These are phyloP conservation scores for Rhizopogon rudus DNA, from an alignment of 768 basidiomycete species.

Conservation along the genomic window DNA sequence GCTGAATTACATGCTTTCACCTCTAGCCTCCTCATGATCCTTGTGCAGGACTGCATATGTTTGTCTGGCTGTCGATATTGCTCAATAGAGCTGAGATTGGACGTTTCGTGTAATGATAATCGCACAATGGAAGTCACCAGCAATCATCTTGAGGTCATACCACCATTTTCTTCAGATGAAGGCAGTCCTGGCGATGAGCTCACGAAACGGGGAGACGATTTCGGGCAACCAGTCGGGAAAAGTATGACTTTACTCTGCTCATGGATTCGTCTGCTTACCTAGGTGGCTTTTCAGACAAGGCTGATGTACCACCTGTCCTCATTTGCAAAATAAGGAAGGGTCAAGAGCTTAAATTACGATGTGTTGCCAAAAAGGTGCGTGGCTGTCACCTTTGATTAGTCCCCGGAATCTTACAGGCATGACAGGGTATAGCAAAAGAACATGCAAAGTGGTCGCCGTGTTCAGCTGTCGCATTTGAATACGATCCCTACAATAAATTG, in stretches of 20 bases:
- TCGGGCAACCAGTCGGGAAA: slow-evolving; percentile 85
- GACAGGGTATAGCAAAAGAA: slow-evolving; percentile 95
- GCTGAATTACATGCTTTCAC: slow-evolving; percentile 18
- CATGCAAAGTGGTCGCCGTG: slow-evolving; percentile 99
- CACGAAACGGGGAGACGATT: slow-evolving; percentile 64
- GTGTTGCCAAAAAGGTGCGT: slow-evolving; percentile 90
- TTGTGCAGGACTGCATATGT: slow-evolving; percentile 84
- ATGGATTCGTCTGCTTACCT: slow-evolving; percentile 2
- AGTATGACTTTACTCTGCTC: slow-evolving; percentile 37
- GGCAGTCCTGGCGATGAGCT: slow-evolving; percentile 61
- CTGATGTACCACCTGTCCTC: slow-evolving; percentile 61
- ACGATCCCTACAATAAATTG: slow-evolving; percentile 96
- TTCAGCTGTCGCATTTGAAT: slow-evolving; percentile 93
- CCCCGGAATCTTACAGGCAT: not conserved
- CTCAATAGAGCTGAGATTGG: slow-evolving; percentile 76
- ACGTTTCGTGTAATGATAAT: slow-evolving; percentile 68
- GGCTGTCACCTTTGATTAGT: not conserved
- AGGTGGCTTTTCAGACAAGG: slow-evolving; percentile 45
- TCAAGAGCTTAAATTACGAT: slow-evolving; percentile 81
- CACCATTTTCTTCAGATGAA: slow-evolving; percentile 32
- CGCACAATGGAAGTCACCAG: slow-evolving; percentile 85
- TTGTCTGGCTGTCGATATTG: slow-evolving; percentile 80
- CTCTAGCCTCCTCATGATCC: not conserved
- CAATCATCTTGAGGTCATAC: slow-evolving; percentile 67
- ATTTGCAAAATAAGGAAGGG: slow-evolving; percentile 92